Percentiles rank a stretch among this genome's conserved stretches.
phyloP scores from a whole-genome alignment of 1,284 basidiomycete species.

The Ustilago esculenta region DNA sequence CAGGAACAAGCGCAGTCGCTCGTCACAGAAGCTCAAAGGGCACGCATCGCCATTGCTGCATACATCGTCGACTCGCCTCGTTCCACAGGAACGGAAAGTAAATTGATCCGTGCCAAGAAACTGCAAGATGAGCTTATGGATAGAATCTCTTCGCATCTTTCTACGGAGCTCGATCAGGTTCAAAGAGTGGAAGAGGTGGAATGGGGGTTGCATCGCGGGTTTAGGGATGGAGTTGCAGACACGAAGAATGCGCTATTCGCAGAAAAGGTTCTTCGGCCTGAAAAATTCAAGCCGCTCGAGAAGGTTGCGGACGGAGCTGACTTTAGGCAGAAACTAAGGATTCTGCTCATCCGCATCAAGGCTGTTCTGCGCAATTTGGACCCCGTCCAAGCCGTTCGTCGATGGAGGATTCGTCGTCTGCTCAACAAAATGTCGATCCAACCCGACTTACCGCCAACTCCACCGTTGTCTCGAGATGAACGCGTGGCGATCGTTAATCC shows the following conservation, averaged over 20 bases:
- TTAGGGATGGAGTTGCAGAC: conserved; percentile 5
- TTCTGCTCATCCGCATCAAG: not conserved
- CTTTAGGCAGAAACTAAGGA: no score
- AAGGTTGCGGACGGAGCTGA: not conserved
- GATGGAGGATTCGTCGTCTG: conserved; percentile 16
- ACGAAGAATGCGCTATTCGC: conserved; percentile 3
- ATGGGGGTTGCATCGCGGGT: conserved; percentile 10
- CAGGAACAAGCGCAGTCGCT: not conserved
- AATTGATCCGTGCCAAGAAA: not conserved
- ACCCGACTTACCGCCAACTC: not conserved
- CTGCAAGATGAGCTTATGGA: conserved; percentile 19
- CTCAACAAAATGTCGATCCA: conserved; percentile 5
- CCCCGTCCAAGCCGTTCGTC: conserved; percentile 1
- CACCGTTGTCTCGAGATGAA: no score
- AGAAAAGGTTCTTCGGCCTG: not conserved
- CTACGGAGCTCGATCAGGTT: conserved; percentile 2
- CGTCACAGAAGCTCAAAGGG: conserved; percentile 7
- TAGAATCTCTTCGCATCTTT: conserved; percentile 2
- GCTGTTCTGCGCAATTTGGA: not conserved
- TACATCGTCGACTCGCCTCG: conserved; percentile 1
- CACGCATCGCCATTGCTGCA: conserved; percentile 15
- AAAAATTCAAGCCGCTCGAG: not conserved
- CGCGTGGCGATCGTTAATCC: not conserved
- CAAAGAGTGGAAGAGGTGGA: conserved; percentile 3
- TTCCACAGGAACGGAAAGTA: not conserved